Base-by-base conservation (phyloP, 169 alveolate species). In the Plasmodium fragile region DNA sequence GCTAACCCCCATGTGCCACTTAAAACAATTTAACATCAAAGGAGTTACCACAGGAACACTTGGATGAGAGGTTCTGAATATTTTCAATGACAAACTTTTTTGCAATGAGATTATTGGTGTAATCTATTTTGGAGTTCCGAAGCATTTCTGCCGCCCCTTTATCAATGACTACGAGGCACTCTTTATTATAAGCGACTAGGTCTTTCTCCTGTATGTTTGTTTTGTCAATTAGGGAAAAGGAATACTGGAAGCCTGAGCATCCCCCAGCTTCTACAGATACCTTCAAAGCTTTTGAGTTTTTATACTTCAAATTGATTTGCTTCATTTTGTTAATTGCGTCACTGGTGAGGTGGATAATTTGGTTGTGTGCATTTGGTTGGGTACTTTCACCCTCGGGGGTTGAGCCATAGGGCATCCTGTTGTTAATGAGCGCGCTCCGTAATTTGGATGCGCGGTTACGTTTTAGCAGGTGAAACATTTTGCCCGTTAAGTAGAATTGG, bases 1-100 rank as follows among this genome's bases (percentile, higher is more conserved):
- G 22, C 59, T 16, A 2, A 2, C n/a, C 22, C 59, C 59, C 59
- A 16, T 3, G 18, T 11, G 59, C 8, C 59, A 65, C 75, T 65
- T 65, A 65, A 28, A 82, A 85, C 36, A 92, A 78, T 41, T 91
- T 82, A 13, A 96, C 45, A 59, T 96, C 97, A 70, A 96, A 96
- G 0, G 97, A 96, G 92, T 96, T 96, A 5, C 97, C 97, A 85
- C 97, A 96, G 32, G 97, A 96, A 59, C 97, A 96, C 49, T 93
- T 90, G n/a, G 95, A 94, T 3, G 96, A 72, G 30, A 95, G 55
- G 87, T 96, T 96, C 85, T 82, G 95, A n/a, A 96, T 96, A 65
- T 96, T 92, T 43, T 95, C 96, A 41, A 96, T 59, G 30, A 84
- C 89, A 52, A 96, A 96, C 65, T 96, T 96, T 39, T 96, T 94